Conservation (phyloP, 1,139 yeast genomes). For the Diutina mesorugosa region DNA sequence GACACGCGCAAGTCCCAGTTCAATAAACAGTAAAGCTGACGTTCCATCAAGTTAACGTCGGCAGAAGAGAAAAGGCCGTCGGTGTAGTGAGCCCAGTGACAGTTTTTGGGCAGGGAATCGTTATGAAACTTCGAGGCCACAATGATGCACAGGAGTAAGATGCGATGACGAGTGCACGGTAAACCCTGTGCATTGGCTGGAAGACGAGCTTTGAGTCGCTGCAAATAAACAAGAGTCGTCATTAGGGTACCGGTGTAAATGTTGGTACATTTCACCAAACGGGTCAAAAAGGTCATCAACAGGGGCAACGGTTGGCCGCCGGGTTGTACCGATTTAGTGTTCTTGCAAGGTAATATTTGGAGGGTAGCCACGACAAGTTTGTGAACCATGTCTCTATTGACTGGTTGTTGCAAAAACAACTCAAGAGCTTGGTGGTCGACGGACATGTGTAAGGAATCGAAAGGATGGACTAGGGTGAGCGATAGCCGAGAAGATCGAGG, state of each 20-base stretch:
- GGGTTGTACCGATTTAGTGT: constrained; percentile 18
- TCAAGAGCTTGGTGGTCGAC: constrained; percentile 32
- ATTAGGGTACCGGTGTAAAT: constrained; percentile 68
- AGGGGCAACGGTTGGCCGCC: constrained; percentile 31
- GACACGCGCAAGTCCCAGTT: constrained; percentile 58
- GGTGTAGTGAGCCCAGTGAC: constrained; percentile 68
- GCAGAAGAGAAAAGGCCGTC: constrained; percentile 56
- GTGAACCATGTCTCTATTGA: constrained; percentile 55
- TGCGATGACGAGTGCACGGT: constrained; percentile 69
- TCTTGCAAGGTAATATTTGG: constrained; percentile 47
- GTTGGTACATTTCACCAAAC: constrained; percentile 57
- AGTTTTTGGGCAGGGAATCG: constrained; percentile 65
- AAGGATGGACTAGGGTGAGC: constrained; percentile 2
- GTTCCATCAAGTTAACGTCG: constrained; percentile 71
- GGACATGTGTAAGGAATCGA: background rate
- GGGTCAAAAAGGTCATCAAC: constrained; percentile 60
- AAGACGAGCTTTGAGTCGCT: constrained; percentile 42
- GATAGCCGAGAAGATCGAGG: background rate
- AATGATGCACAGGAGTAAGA: constrained; percentile 60
- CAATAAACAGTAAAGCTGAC: constrained; percentile 54
- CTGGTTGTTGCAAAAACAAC: constrained; percentile 42
- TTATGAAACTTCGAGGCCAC: constrained; percentile 64
- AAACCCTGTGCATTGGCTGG: constrained; percentile 65
- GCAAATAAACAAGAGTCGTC: constrained; percentile 58
- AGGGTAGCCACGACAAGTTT: constrained; percentile 48